phyloP scores from a whole-genome alignment of 202 grass and related monocot genomes.

The Brachypodium distachyon region DNA sequence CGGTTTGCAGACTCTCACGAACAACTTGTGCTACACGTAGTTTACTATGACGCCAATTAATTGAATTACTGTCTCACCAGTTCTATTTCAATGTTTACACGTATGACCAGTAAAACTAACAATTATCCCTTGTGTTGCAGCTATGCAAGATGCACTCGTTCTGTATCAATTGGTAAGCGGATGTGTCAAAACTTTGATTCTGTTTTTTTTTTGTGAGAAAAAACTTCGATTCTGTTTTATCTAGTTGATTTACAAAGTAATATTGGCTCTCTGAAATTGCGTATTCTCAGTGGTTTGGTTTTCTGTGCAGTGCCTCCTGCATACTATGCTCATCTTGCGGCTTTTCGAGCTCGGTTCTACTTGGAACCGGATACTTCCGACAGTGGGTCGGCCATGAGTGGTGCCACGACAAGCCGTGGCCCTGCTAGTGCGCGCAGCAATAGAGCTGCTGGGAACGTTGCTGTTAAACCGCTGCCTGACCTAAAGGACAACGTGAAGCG shows the following conservation, averaged over 20 bases:
- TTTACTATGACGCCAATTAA: not conserved
- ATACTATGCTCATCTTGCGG: conserved; percentile 69
- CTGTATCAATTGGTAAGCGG: conserved; percentile 61
- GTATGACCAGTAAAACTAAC: not conserved
- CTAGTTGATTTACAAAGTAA: not conserved
- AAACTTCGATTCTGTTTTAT: not conserved
- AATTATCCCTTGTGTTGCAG: conserved; percentile 21
- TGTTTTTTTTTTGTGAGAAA: too few species aligned
- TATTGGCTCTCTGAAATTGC: not conserved
- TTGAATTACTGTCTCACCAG: not conserved
- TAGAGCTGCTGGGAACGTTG: conserved; percentile 26
- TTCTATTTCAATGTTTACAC: not conserved
- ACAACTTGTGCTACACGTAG: conserved; percentile 89
- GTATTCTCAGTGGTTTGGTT: not conserved
- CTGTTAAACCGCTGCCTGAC: conserved; percentile 51
- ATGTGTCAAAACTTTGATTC: not conserved
- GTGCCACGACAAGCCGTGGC: conserved; percentile 18
- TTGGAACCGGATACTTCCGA: conserved; percentile 53
- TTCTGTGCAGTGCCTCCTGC: conserved; percentile 57
- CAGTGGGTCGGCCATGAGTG: conserved; percentile 34
- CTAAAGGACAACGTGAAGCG: conserved; percentile 72
- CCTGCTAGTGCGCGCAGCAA: conserved; percentile 20
- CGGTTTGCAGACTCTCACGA: conserved; percentile 58
- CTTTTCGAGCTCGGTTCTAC: conserved; percentile 65
- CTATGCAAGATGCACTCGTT: conserved; percentile 74